These are phyloP conservation scores for Chloranthus sessilifolius DNA, from an alignment of 164 flowering plant genomes.

Conservation along the genomic window DNA sequence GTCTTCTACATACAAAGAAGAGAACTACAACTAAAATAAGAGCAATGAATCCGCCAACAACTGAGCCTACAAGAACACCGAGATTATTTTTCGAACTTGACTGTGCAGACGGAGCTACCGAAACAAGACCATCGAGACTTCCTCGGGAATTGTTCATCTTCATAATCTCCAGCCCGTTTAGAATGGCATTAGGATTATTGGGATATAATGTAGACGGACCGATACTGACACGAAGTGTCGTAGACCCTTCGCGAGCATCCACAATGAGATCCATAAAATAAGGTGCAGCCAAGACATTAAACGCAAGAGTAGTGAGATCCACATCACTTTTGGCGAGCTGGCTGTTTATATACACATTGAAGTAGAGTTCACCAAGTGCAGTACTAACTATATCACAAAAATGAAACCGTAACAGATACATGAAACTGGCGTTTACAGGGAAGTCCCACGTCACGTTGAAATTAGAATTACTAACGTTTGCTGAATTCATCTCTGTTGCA, in stretches of 20 bases:
- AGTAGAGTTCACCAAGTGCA: conserved; percentile 37
- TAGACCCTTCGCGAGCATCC: background rate
- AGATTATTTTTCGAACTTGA: conserved; percentile 25
- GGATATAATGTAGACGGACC: conserved; percentile 40
- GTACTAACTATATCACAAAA: conserved; percentile 57
- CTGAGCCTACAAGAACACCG: conserved; percentile 30
- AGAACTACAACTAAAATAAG: conserved; percentile 18
- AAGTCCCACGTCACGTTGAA: conserved; percentile 73
- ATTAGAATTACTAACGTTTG: conserved; percentile 17
- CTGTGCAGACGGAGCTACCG: conserved; percentile 17
- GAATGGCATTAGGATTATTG: conserved; percentile 33
- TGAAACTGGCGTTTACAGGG: conserved; percentile 45
- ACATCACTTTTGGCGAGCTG: conserved; percentile 28
- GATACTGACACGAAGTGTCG: conserved; percentile 37
- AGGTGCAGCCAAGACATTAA: conserved; percentile 38
- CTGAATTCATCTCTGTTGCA: conserved; percentile 34
- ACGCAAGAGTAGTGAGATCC: conserved; percentile 32
- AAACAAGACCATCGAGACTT: conserved; percentile 50
- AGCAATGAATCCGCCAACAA: conserved; percentile 22
- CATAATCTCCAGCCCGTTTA: conserved; percentile 82
- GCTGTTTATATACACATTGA: conserved; percentile 55
- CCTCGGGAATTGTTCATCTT: conserved; percentile 57
- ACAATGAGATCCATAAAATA: conserved; percentile 48
- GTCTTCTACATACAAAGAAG: conserved; percentile 31
- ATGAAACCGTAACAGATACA: conserved; percentile 61